Evolutionary conservation across 2,329 filamentous ascomycete species (phyloP), one percentile per base, ranked within the genome.

Genomic region (Hirsutella minnesotensis): DNA sequence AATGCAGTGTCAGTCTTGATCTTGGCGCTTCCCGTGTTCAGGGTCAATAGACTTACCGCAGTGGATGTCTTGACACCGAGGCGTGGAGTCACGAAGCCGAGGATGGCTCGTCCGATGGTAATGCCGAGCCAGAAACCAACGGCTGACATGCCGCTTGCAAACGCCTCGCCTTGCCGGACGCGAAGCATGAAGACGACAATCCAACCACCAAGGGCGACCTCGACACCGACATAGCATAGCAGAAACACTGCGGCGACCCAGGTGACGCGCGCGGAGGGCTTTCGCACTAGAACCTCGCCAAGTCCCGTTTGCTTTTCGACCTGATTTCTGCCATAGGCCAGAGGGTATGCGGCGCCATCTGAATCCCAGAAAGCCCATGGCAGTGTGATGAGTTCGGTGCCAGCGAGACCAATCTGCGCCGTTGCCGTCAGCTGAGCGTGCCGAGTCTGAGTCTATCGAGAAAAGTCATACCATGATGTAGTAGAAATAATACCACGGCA

Each of bases 101-200:
- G 61, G 0, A 73, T 57, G 1, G 86, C 65, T 1, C 84, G 68
- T 0, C 84, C 84, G 0, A 82, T 59, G 0, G 83, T 85, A 53
- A 87, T 74, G 1, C 84, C 84, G n/a, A 83, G 72, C 84, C 84
- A 89, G 61, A 86, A 89, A 0, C 83, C 84, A 0, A 83, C 84
- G 0, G 75, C 78, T 0, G 77, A 78, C 60, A 86, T 80, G 21
- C 83, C 83, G n/a, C 79, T 79, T 0, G 83, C 5, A 34, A 34
- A 86, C 0, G 75, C 61, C 2, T 64, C 70, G 1, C 77, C 83
- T 5, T 18, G 33, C n/a, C 33, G 33, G 13, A 86, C 78, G 12
- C 75, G 72, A 5, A 86, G 75, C 82, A 34, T 34, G 57, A 89
- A 88, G 0, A 79, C 80, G 29, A 86, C 80, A 29, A 89, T 79